phyloP scores from a whole-genome alignment of 108 stramenopile species.

The Mediolabrus comicus region DNA sequence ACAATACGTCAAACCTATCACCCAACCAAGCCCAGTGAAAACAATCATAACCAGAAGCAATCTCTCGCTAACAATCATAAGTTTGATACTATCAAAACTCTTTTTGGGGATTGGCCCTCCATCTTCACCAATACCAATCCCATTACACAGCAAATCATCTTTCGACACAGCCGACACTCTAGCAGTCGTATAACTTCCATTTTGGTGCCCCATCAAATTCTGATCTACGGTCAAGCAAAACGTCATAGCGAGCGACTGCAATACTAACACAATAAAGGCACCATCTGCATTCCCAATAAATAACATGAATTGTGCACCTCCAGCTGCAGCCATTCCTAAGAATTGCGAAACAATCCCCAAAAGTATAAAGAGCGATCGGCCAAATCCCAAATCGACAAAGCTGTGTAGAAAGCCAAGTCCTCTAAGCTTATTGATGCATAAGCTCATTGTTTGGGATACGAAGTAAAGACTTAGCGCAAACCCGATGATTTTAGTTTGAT shows the following conservation, averaged over 20 bases:
- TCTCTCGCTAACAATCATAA: neutral
- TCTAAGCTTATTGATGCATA: neutral
- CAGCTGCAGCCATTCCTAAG: neutral
- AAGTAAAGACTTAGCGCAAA: neutral
- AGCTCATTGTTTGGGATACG: neutral
- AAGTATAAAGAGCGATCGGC: neutral
- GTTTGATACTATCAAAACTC: neutral
- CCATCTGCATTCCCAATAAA: neutral
- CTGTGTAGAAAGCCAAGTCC: neutral
- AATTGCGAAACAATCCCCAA: neutral
- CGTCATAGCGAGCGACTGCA: neutral
- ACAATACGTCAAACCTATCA: neutral
- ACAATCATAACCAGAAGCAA: neutral
- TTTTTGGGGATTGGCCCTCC: neutral
- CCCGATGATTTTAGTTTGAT: neutral
- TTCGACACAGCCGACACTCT: neutral
- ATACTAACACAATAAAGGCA: neutral
- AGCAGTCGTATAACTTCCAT: neutral
- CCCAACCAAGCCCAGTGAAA: neutral
- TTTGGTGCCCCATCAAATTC: neutral
- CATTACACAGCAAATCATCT: neutral
- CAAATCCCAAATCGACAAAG: neutral
- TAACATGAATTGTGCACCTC: neutral
- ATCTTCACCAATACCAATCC: neutral
- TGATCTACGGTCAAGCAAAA: neutral